Conservation (phyloP, 805 yeast species). For the Diddensiella transvaalensis region DNA sequence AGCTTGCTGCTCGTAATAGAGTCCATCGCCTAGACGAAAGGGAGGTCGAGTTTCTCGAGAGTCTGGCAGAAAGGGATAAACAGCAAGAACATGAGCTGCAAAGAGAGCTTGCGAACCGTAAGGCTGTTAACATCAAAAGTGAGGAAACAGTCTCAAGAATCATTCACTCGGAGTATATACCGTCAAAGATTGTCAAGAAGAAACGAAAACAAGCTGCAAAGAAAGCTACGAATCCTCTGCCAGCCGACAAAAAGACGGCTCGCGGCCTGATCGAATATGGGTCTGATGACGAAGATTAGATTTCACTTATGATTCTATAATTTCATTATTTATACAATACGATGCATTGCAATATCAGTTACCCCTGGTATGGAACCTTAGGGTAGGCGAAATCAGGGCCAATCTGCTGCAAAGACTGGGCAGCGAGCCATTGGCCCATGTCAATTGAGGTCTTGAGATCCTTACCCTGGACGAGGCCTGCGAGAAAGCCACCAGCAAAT, state of each 20-base stretch:
- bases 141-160: neutral
- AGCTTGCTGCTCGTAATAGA: slow-evolving; percentile 10
- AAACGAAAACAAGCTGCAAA: neutral
- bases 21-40: slow-evolving; percentile 12
- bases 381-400: slow-evolving; percentile 94
- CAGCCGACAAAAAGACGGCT: neutral
- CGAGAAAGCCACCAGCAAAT: slow-evolving; percentile 93
- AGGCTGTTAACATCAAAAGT: neutral
- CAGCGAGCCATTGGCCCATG: slow-evolving; percentile 96
- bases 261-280: neutral
- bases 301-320: neutral
- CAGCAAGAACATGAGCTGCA: slow-evolving; percentile 9
- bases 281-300: slow-evolving; percentile 1
- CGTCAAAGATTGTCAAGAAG: slow-evolving; percentile 4
- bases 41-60: slow-evolving; percentile 13
- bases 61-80: slow-evolving; percentile 2
- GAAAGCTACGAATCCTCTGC: too few species aligned
- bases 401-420: slow-evolving; percentile 82
- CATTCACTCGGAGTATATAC: neutral
- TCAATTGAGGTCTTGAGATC: slow-evolving; percentile 57
- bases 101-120: slow-evolving; percentile 9
- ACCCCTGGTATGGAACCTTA: slow-evolving; percentile 34
- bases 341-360: too few species aligned
- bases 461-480: slow-evolving; percentile 77
- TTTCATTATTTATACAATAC: too few species aligned